Evolutionary conservation across 768 basidiomycete genomes (phyloP), one percentile per base, ranked within the genome.

Genomic region (Favolaschia claudopus): DNA sequence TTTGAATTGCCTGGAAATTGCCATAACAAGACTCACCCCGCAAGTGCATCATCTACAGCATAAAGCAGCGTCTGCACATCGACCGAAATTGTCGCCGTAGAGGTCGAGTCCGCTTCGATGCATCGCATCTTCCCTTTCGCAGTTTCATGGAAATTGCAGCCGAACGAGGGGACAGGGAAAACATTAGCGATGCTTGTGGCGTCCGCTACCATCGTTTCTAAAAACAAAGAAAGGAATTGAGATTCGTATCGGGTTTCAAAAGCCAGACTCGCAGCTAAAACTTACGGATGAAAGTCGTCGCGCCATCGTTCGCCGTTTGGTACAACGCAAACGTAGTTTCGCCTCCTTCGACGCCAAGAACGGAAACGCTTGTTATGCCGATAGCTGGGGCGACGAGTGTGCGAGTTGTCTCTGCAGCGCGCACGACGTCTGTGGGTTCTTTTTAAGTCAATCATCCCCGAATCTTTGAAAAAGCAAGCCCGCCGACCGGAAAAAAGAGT

Each of bases 171-270:
- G 43, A 44, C 53, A 15, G 53, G 53, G 43, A 46, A 55, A 22
- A 38, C 53, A 45, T 55, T 44, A 28, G 15, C 53, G 19, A 55
- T 55, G 20, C 38, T 24, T 42, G 53, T 55, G 29, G 53, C 53
- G 27, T 55, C 53, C 46, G 53, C 53, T 37, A 55, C 52, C 53
- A 55, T 55, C 44, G 53, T 55, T 55, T 55, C 53, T 55, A 44
- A 37, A 55, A 8, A 20, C 44, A 36, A 43, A 43, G 37, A 44
- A 32, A 22, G 43, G 52, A 43, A 43, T 43, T 25, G 43, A 45
- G 37, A 45, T 25, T 45, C 13, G 42, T 28, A 54, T 54, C 42
- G 38, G 34, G 29, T 44, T 55, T 37, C 46, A 22, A 52, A 54
- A 22, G 51, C n/a, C 37, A 22, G 51, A 34, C 20, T n/a, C n/a